Evolutionary conservation across 1,284 basidiomycete species (phyloP), one percentile per base, ranked within the genome.

Genomic region (Neonothopanus nambi): DNA sequence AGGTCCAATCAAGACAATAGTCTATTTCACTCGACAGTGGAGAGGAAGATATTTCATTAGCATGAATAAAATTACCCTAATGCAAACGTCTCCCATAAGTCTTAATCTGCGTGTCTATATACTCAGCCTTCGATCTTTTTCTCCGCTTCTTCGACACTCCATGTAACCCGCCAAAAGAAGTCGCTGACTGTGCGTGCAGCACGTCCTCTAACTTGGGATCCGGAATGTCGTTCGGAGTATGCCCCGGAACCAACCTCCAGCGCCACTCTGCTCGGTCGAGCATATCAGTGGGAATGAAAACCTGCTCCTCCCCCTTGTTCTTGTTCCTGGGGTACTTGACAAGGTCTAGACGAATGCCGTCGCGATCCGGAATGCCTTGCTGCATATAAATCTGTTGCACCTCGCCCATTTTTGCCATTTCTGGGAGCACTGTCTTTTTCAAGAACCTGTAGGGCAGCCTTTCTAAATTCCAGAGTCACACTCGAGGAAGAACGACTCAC

Each of bases 31-130:
- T 28, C 5, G 11, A 18, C 11, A 41, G 23, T 45, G 3, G 17
- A 15, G 41, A 3, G 18, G n/a, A n/a, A n/a, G n/a, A n/a, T n/a
- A 8, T 30, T 17, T 6, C 45, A 24, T 45, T 35, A 17, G 28
- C 45, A 12, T 46, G 26, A 36, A 33, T 13, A 9, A 33, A 33
- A 9, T 33, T 13, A 9, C 13, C 13, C 21, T 45, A 39, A 55
- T 52, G 39, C 51, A 58, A 28, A 87, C 83, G 55, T 89, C 85
- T 3, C 92, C 93, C 38, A 96, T 78, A 44, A 95, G 83, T 63
- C 91, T 89, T 59, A 96, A 21, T 1, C 30, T 50, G 39, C n/a
- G 20, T 24, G 3, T 15, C 20, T 17, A 42, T 3, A 17, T 30
- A 38, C 8, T 21, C 21, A 15, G 26, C 36, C 17, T 28, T 48